phyloP scores from a whole-genome alignment of 2,329 filamentous ascomycete genomes.

The Cercospora canescens region DNA sequence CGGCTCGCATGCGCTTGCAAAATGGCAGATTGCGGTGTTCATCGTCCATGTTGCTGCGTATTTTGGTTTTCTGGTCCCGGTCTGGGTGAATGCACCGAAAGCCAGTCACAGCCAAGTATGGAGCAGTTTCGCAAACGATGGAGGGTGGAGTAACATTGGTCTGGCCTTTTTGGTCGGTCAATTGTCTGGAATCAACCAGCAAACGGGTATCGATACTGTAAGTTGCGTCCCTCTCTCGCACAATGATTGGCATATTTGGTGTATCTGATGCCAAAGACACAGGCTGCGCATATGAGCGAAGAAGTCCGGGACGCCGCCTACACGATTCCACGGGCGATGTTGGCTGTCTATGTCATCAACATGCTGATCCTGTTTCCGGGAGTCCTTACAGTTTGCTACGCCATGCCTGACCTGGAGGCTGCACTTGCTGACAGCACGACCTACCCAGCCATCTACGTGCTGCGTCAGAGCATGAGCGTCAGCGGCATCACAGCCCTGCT shows the following conservation, averaged over 20 bases:
- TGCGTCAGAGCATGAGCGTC: constrained; percentile 25
- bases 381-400: too few relatives aligned
- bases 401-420: constrained; percentile 35
- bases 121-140: constrained; percentile 37
- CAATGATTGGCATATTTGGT: background rate
- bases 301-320: constrained; percentile 33
- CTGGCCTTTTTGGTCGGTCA: constrained; percentile 34
- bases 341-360: constrained; percentile 31
- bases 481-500: too few relatives aligned
- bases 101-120: constrained; percentile 22
- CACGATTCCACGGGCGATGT: constrained; percentile 33
- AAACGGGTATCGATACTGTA: constrained; percentile 23
- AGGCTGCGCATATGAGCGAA: constrained; percentile 31
- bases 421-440: constrained; percentile 26
- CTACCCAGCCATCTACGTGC: constrained; percentile 39
- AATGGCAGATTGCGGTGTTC: constrained; percentile 33
- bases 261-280: background rate
- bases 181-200: constrained; percentile 27
- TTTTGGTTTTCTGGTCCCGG: constrained; percentile 29
- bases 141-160: constrained; percentile 38
- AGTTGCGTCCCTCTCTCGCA: background rate
- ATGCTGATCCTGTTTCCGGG: constrained; percentile 31
- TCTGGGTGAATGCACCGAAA: constrained; percentile 29
- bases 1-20: constrained; percentile 36
- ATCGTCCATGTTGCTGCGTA: constrained; percentile 26